Evolutionary conservation across 2,329 filamentous ascomycete genomes (phyloP).

Genomic region (Alternaria ethzedia): DNA sequence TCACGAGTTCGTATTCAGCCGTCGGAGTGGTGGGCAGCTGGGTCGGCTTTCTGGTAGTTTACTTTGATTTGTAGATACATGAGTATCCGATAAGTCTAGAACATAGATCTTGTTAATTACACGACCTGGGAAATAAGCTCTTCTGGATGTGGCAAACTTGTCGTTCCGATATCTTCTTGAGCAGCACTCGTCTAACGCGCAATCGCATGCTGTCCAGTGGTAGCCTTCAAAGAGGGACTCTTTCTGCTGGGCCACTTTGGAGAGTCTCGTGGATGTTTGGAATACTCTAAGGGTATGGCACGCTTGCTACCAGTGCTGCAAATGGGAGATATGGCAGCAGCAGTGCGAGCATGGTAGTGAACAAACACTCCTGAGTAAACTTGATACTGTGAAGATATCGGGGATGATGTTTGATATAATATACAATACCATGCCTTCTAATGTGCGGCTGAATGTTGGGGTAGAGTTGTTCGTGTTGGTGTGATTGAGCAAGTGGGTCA

Average conservation of each 20-base stretch:
- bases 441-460: constrained; percentile 20
- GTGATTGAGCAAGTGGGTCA: constrained; percentile 41
- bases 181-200: background rate
- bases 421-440: constrained; percentile 3
- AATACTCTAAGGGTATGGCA: background rate
- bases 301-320: background rate
- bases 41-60: constrained; percentile 92
- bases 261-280: background rate
- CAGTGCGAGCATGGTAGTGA: background rate
- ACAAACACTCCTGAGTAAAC: constrained; percentile 5
- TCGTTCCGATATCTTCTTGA: background rate
- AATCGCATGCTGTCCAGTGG: background rate
- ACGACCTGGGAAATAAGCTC: background rate
- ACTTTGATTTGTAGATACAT: constrained; percentile 62
- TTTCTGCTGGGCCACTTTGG: background rate
- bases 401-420: background rate
- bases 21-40: constrained; percentile 95
- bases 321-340: background rate
- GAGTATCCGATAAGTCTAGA: background rate
- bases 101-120: background rate
- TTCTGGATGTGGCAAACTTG: background rate
- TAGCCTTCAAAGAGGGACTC: background rate
- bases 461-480: constrained; percentile 6
- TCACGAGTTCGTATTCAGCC: constrained; percentile 92
- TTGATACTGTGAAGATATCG: constrained; percentile 15